Evolutionary conservation across 768 basidiomycete genomes (phyloP).

Genomic region (Agrocybe praecox): DNA sequence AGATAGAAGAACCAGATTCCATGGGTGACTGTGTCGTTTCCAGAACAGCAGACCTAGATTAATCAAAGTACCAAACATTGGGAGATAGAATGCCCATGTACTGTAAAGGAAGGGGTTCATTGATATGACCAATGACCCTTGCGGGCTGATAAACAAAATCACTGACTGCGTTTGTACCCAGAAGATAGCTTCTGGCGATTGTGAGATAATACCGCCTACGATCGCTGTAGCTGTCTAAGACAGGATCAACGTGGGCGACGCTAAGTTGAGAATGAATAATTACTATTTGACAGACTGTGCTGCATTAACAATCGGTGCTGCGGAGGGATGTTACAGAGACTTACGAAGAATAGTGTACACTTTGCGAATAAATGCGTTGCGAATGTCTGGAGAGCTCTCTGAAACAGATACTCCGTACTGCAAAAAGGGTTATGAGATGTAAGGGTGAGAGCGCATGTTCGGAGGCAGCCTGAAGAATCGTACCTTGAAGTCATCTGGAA

Average conservation of each 20-base stretch:
- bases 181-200: slow-evolving; percentile 55
- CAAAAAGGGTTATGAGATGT: neutral
- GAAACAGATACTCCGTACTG: slow-evolving; percentile 84
- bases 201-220: slow-evolving; percentile 73
- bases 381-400: slow-evolving; percentile 76
- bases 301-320: neutral
- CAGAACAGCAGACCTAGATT: slow-evolving; percentile 84
- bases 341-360: slow-evolving; percentile 88
- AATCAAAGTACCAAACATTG: slow-evolving; percentile 76
- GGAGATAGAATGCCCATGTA: slow-evolving; percentile 79
- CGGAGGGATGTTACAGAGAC: slow-evolving; percentile 25
- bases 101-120: slow-evolving; percentile 33
- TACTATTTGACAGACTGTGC: slow-evolving; percentile 74
- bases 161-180: slow-evolving; percentile 77
- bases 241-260: slow-evolving; percentile 28
- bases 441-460: too few relatives aligned
- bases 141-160: slow-evolving; percentile 10
- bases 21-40: slow-evolving; percentile 91
- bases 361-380: slow-evolving; percentile 88
- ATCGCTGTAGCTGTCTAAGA: slow-evolving; percentile 66
- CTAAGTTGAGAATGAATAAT: slow-evolving; percentile 15
- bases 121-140: neutral
- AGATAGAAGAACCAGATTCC: slow-evolving; percentile 83
- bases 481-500: slow-evolving; percentile 96
- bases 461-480: too few relatives aligned